Evolutionary conservation across 208 protist genomes (phyloP), one percentile per base, ranked within the genome.

Genomic region (Naegleria fowleri): DNA sequence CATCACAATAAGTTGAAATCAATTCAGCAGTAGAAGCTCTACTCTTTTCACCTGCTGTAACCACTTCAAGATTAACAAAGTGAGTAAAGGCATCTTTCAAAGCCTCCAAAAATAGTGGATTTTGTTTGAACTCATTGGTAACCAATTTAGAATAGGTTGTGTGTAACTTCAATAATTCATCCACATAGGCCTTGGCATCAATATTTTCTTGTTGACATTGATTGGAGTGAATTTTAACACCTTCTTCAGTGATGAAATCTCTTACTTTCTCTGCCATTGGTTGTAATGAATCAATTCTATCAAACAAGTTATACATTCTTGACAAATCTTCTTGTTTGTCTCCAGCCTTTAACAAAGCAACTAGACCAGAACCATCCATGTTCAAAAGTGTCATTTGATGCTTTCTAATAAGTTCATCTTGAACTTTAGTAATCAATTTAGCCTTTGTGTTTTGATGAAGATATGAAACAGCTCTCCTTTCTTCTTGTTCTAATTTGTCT

Each of bases 301-400:
- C 22, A 59, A 88, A 88, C 5, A 88, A 39, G 58, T 5, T 25
- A 59, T 88, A 88, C 85, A 88, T 88, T 40, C 85, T n/a, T 25
- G 7, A 33, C 22, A 88, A 88, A 39, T 88, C 85, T 86, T 51
- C 40, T 15, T 51, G 16, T 51, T 86, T 39, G 22, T 85, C 79
- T n/a, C 38, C 79, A 29, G 29, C 6, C 43, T 59, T 59, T 39
- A 88, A 58, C 19, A 88, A 40, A n/a, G 25, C 15, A 40, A 88
- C 16, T 0, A 88, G 25, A 51, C 85, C 85, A 36, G 43, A 40
- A 36, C 33, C 48, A 59, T 51, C 43, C 16, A 40, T 88, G 51
- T 94, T 90, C 38, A 95, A 92, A 11, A 96, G 91, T 19, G 92
- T 94, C 48, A 90, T 92, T 93, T 95, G 95, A 92, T 96, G 95